phyloP scores from a whole-genome alignment of 257 asterid genomes.

The Gentiana macrophylla region DNA sequence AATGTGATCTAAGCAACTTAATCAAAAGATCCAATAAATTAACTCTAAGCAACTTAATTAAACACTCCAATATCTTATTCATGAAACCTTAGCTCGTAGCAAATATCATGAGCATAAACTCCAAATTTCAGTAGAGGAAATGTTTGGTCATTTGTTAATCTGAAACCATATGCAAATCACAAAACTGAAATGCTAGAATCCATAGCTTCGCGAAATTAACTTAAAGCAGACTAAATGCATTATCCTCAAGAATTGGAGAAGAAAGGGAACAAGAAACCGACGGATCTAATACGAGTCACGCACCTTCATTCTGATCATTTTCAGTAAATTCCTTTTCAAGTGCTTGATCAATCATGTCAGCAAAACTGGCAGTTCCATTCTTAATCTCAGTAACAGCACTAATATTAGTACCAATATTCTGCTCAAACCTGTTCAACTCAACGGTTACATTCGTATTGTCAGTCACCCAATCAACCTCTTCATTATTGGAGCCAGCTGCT shows the following conservation, averaged over 20 bases:
- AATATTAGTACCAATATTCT: conserved; percentile 20
- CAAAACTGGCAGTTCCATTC: conserved; percentile 53
- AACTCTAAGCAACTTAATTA: no score
- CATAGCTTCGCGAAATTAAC: neutral
- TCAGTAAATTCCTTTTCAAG: conserved; percentile 89
- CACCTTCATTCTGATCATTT: conserved; percentile 80
- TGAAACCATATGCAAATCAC: no score
- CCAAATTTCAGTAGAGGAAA: no score
- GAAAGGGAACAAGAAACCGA: neutral
- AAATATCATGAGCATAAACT: no score
- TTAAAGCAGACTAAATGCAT: neutral
- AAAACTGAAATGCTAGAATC: neutral
- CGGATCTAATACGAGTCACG: conserved; percentile 28
- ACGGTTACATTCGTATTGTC: neutral
- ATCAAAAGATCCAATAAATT: no score
- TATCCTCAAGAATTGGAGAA: neutral
- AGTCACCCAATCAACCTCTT: neutral
- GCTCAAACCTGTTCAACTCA: conserved; percentile 3
- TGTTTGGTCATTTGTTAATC: no score
- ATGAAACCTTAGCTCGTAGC: no score
- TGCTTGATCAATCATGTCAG: conserved; percentile 96
- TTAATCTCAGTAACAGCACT: conserved; percentile 11
- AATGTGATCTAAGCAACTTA: no score
- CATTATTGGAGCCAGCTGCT: conserved; percentile 4
- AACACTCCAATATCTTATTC: no score